Conservation (phyloP, 805 yeast genomes). For the Yarrowia hollandica region DNA sequence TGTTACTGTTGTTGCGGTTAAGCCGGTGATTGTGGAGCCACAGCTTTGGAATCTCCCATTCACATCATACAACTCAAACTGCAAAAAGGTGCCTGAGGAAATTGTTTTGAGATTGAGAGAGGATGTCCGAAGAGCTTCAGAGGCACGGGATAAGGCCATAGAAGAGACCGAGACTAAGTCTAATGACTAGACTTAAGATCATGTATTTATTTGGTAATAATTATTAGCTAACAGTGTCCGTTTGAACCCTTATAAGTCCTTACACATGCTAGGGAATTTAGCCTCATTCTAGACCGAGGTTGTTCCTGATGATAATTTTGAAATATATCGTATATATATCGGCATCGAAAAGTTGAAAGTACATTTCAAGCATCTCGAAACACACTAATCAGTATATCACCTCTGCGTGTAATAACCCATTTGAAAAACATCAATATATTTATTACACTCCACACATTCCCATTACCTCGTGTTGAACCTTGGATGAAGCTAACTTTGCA, state of each 20-base stretch:
- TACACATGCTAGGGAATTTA: background rate
- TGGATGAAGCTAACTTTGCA: background rate
- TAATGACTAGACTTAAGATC: background rate
- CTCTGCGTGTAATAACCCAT: no score
- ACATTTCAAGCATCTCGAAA: no score
- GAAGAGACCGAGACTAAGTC: background rate
- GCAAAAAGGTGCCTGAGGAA: conserved; percentile 1
- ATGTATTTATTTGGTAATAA: conserved; percentile 2
- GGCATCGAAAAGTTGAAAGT: no score
- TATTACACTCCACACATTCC: background rate
- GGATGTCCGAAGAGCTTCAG: background rate
- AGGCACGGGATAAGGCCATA: background rate
- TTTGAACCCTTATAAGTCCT: no score
- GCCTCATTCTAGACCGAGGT: conserved; percentile 8
- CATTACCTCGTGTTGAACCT: conserved; percentile 2
- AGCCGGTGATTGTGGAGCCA: background rate
- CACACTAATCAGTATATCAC: no score
- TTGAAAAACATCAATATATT: no score
- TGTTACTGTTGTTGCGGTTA: no score
- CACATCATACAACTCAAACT: background rate
- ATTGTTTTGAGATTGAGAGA: background rate
- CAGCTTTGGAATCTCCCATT: background rate
- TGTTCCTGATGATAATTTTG: no score
- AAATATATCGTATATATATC: no score
- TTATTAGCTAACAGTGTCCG: background rate